Evolutionary conservation across 306 rosid species (phyloP), one percentile per base, ranked within the genome.

Genomic region (Dicorynia guianensis): DNA sequence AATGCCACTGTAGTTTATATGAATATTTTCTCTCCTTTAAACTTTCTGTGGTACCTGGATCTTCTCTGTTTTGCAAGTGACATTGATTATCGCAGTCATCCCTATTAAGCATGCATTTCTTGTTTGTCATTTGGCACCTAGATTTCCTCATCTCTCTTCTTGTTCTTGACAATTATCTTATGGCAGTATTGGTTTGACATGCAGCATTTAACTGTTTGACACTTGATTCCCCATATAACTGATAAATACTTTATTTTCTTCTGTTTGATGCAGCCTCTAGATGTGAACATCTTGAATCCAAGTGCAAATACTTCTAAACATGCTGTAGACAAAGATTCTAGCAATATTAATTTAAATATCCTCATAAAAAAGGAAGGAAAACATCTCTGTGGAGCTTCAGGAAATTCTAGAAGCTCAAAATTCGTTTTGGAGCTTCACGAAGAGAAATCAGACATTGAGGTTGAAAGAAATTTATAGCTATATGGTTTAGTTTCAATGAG

Each of bases 371-470:
- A 80, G 76, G 87, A 79, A 67, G 67, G 43, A 48, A 69, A 69
- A 39, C 86, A 83, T 44, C 56, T 15, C 47, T 56, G 1, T 43
- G 76, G 52, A 63, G 52, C 64, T 8, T 50, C 76, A 64, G 89
- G 77, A 72, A 73, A 57, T 18, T 65, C 83, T 67, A 68, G 35
- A 63, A 53, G 71, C 69, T 67, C 49, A 43, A 79, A 80, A 69
- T 63, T 63, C 43, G 67, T 68, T 67, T 20, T 60, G 66, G 76
- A 83, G 54, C 64, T 71, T 75, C 83, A 69, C 61, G 81, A 64
- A 73, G 74, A 56, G 64, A 72, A 65, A 52, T 67, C 78, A 39
- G 79, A 74, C 73, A 44, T 35, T 11, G 58, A 88, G 88, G 92
- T 88, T 66, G 63, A 25, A 75, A 63, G 71, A 75, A 39, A 64